Conservation (phyloP, 2,329 filamentous ascomycete genomes). For the Rutstroemia sp. region DNA sequence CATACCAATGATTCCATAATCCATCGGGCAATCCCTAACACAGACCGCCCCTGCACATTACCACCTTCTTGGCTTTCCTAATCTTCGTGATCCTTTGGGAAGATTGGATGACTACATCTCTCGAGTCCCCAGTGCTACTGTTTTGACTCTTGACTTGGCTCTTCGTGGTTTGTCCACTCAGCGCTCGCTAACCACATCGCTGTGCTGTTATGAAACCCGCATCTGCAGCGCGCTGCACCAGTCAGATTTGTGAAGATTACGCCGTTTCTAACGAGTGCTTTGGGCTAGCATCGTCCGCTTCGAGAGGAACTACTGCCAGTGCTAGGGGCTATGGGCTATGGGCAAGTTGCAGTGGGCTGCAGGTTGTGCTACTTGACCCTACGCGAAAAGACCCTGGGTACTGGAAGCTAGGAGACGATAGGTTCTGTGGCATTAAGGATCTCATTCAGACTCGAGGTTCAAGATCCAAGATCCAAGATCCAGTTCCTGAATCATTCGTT, state of each 20-base stretch:
- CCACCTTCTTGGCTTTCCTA: neutral
- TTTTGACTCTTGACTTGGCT: neutral
- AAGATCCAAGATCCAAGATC: too few species aligned
- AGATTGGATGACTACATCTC: conserved; percentile 5
- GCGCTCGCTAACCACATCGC: neutral
- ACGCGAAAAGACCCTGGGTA: too few species aligned
- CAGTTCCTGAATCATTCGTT: too few species aligned
- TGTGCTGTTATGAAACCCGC: neutral
- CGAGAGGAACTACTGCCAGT: neutral
- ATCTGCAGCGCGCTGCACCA: neutral
- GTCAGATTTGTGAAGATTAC: neutral
- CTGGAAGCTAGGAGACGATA: too few species aligned
- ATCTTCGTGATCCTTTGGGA: conserved; percentile 4
- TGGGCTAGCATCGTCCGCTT: neutral
- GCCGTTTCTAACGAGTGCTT: neutral
- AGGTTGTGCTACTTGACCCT: neutral
- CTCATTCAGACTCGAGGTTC: too few species aligned
- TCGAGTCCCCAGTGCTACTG: neutral
- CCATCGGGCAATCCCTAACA: neutral
- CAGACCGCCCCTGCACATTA: neutral
- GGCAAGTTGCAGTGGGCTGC: neutral
- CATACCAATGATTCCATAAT: neutral
- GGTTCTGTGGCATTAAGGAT: too few species aligned
- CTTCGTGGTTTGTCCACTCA: neutral
- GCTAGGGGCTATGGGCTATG: too few species aligned